Evolutionary conservation across 805 yeast genomes (phyloP).

Genomic region (Clavispora carvajalis): DNA sequence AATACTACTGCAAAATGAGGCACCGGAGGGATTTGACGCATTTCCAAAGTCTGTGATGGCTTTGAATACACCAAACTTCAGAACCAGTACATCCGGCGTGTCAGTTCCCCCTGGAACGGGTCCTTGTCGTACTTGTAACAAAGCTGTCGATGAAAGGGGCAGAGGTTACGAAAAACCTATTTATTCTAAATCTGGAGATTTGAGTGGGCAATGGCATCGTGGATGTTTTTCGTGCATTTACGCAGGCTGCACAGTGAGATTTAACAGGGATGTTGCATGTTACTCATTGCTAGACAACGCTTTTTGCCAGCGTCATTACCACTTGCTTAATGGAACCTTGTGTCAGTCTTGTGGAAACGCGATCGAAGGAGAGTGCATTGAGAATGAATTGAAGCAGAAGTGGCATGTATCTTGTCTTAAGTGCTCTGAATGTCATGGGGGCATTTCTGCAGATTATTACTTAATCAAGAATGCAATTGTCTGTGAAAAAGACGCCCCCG

Average conservation of each 20-base stretch:
- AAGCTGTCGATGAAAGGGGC: conserved; percentile 40
- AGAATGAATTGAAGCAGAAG: conserved; percentile 62
- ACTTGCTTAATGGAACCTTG: conserved; percentile 64
- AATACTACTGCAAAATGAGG: conserved; percentile 11
- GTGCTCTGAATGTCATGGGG: conserved; percentile 55
- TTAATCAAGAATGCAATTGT: conserved; percentile 43
- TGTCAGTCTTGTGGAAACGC: conserved; percentile 70
- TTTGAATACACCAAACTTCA: conserved; percentile 10
- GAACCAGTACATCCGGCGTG: conserved; percentile 5
- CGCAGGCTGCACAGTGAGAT: conserved; percentile 47
- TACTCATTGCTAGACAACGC: conserved; percentile 79
- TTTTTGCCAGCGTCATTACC: conserved; percentile 76
- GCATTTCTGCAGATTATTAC: conserved; percentile 52
- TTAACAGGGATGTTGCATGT: conserved; percentile 58
- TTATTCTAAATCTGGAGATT: conserved; percentile 77
- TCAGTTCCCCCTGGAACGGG: conserved; percentile 59
- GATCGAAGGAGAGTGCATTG: conserved; percentile 88
- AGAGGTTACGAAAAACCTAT: conserved; percentile 52
- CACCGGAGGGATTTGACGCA: conserved; percentile 14
- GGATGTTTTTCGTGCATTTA: conserved; percentile 70
- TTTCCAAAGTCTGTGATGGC: conserved; percentile 15
- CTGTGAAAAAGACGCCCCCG: conserved; percentile 46
- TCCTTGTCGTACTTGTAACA: conserved; percentile 72
- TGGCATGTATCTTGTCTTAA: conserved; percentile 73
- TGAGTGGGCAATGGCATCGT: conserved; percentile 93